Conservation (phyloP, 1,139 yeast species). For the Yamadazyma buinensis region DNA sequence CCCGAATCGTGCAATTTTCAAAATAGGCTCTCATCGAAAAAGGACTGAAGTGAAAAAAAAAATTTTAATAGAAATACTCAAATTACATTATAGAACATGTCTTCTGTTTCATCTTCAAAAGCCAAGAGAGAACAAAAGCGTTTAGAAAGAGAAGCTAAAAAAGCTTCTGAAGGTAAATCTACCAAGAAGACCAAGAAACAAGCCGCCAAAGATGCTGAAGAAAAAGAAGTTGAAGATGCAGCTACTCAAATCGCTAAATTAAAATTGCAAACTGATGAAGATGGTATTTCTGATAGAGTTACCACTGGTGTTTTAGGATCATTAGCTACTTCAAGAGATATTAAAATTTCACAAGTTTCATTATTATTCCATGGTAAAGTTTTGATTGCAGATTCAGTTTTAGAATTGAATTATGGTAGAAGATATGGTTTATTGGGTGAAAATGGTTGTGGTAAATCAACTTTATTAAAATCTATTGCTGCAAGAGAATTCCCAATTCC, state of each 20-base stretch:
- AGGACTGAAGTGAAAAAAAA: not conserved
- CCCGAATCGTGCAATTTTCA: no score
- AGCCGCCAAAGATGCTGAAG: slow-evolving; percentile 55
- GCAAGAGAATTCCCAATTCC: slow-evolving; percentile 97
- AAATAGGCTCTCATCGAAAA: no score
- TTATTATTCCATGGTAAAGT: slow-evolving; percentile 97
- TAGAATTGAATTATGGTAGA: slow-evolving; percentile 96
- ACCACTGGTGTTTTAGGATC: slow-evolving; percentile 96
- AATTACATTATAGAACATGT: slow-evolving; percentile 24
- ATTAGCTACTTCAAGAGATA: slow-evolving; percentile 85
- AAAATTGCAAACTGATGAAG: slow-evolving; percentile 88
- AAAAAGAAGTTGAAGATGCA: slow-evolving; percentile 57
- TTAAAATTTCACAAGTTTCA: slow-evolving; percentile 85
- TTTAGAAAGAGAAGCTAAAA: slow-evolving; percentile 57
- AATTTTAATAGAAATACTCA: not conserved
- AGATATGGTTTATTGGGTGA: slow-evolving; percentile 96
- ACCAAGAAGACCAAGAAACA: slow-evolving; percentile 60
- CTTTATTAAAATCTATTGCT: slow-evolving; percentile 87
- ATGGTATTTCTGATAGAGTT: slow-evolving; percentile 95
- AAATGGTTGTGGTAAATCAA: slow-evolving; percentile 98
- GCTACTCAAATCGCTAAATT: slow-evolving; percentile 79
- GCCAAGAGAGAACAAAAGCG: slow-evolving; percentile 95
- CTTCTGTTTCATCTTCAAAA: slow-evolving; percentile 76
- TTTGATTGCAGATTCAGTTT: slow-evolving; percentile 81
- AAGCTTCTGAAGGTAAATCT: slow-evolving; percentile 70